Base-by-base conservation (phyloP, 345 rosid genomes). In the Durio zibethinus region DNA sequence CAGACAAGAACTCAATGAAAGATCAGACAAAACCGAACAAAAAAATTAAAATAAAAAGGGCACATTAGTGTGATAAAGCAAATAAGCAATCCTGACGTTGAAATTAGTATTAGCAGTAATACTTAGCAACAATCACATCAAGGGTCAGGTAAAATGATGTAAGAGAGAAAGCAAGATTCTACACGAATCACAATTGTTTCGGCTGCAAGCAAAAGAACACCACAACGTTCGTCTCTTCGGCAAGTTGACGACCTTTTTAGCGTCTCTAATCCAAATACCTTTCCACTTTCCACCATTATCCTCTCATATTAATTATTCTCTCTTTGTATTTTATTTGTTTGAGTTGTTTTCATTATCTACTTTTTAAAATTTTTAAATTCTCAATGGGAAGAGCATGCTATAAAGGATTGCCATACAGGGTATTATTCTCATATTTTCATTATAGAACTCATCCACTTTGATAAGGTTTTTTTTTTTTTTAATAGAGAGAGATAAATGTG, bases 141-240 rank as follows among this genome's bases (percentile, higher is more conserved):
- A 67, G 10, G 45, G 45, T 50, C 43, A 20, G 29, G 25, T 35
- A 70, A 48, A 31, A 31, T 40, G 50, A 48, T 48, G 74, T 29
- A 10, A 18, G 43, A 1, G 61, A 33, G 25, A 71, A 71, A 50
- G 61, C 61, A 71, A 50, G 61, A 71, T 52, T 52, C 74, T 50
- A 50, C 60, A 52, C 45, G 10, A 20, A 31, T 52, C 74, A 21
- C 74, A 71, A 71, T 71, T 31, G 20, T 71, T 50, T 16, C 74
- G 5, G 25, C 10, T 7, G 7, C 54, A 15, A 68, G 38, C 74
- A 68, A 45, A 48, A 4, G 33, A 45, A 71, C 52, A 20, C 31
- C 47, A 64, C 70, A 64, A 61, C n/a, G 10, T 29, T 36, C 21
- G 10, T 64, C 15, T n/a, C 47, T 64, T 64, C 27, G 31, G 1